phyloP scores from a whole-genome alignment of 192 early-diverging fungal genomes.

The Mycoemilia scoparia region DNA sequence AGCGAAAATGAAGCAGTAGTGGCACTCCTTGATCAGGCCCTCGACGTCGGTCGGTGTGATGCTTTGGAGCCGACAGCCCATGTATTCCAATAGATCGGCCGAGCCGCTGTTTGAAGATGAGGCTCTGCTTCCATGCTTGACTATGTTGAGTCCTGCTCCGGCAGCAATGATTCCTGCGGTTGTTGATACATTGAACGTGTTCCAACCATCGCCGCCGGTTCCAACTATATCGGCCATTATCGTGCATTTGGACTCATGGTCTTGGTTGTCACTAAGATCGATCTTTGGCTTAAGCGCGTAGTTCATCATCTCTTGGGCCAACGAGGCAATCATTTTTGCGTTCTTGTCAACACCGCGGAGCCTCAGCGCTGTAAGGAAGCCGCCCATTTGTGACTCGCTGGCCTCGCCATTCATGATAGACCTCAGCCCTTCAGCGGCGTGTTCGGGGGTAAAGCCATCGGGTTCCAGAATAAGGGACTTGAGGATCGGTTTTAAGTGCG shows the following conservation, averaged over 20 bases:
- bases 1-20: conserved; percentile 87
- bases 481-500: conserved; percentile 34
- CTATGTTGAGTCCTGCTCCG: conserved; percentile 72
- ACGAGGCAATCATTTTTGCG: conserved; percentile 60
- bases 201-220: conserved; percentile 94
- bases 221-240: conserved; percentile 81
- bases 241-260: conserved; percentile 14
- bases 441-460: conserved; percentile 31
- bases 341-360: conserved; percentile 49
- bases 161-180: conserved; percentile 81
- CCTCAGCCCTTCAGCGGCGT: conserved; percentile 38
- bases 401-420: conserved; percentile 65
- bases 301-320: conserved; percentile 51
- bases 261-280: conserved; percentile 16
- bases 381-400: conserved; percentile 69
- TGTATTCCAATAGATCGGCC: conserved; percentile 78
- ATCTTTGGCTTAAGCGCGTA: conserved; percentile 42
- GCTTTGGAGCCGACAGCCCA: conserved; percentile 52
- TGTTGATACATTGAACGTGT: conserved; percentile 95
- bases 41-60: conserved; percentile 48
- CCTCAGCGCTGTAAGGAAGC: conserved; percentile 66
- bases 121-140: conserved; percentile 91
- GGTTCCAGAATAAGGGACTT: conserved; percentile 49
- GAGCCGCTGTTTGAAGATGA: conserved; percentile 83
- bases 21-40: conserved; percentile 35